Evolutionary conservation across 495 filamentous ascomycete species (phyloP), one percentile per base, ranked within the genome.

Genomic region (Annulohypoxylon bovei): DNA sequence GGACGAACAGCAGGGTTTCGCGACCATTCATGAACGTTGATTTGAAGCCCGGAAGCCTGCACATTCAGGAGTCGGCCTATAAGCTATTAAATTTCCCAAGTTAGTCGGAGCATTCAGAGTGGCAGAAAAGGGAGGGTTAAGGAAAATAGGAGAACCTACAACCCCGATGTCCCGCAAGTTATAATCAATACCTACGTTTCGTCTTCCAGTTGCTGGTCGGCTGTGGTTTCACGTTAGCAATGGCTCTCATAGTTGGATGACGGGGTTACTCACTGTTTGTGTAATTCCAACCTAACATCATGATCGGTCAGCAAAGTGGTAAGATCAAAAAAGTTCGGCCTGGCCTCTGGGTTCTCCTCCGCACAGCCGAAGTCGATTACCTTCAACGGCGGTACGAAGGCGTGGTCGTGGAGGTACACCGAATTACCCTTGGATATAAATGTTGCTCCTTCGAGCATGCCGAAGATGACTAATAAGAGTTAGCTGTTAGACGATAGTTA

Each of bases 341-440:
- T 7, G 47, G 12, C 14, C 3, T 4, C 39, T 3, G 40, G 56
- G 0, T 44, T 4, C 12, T 49, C 42, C 6, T 8, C 6, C 18
- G 42, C 28, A 9, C 18, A 23, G 27, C 58, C 42, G 18, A 61
- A 61, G 58, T 61, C 42, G 6, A 61, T 61, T n/a, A 61, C 11
- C 20, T 61, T 61, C 30, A 61, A 16, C 18, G 42, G 12, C 6
- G 58, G 42, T 4, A 61, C 11, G 7, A n/a, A 7, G 1, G 27
- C 6, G 30, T 61, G 42, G 14, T 61, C 28, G 4, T 54, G 23
- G 22, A 52, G 20, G 6, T 23, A 52, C 4, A 16, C 47, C 16
- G 5, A 4, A 52, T 25, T 25, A 6, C 16, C 7, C 1, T 30
- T n/a, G 12, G 30, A 35, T 22, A 55, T 5, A 37, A 55, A 9